Conservation (phyloP, 2,329 filamentous ascomycete species). For the Diplodia mutila region DNA sequence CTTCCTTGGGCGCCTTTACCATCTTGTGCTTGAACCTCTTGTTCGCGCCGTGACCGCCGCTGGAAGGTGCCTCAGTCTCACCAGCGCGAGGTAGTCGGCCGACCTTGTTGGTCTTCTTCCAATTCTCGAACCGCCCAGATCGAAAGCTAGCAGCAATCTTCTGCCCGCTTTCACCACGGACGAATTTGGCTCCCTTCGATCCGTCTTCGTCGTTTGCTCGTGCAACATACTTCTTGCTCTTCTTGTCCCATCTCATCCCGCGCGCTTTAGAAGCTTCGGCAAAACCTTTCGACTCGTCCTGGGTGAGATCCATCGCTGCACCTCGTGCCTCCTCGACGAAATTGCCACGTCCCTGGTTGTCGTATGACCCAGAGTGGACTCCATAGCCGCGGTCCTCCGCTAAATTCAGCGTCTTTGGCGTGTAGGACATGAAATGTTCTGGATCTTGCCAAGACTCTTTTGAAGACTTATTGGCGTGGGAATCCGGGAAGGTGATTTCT, state of each 20-base stretch:
- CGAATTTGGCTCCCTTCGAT: conserved; percentile 71
- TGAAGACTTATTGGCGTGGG: conserved; percentile 41
- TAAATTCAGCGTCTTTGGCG: conserved; percentile 75
- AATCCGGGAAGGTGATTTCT: conserved; percentile 50
- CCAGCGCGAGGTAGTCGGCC: conserved; percentile 79
- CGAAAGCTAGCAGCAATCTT: conserved; percentile 96
- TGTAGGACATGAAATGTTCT: conserved; percentile 97
- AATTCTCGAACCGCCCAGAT: conserved; percentile 88
- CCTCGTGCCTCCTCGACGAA: conserved; percentile 88
- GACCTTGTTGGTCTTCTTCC: conserved; percentile 85
- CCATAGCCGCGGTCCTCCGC: conserved; percentile 93
- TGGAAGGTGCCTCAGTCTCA: conserved; percentile 67
- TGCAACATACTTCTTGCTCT: conserved; percentile 91
- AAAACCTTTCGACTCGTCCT: conserved; percentile 85
- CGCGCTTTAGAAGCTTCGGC: conserved; percentile 73
- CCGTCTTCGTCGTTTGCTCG: conserved; percentile 94
- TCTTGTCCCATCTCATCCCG: conserved; percentile 94
- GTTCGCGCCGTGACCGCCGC: conserved; percentile 35
- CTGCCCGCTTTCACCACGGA: conserved; percentile 87
- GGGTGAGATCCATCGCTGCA: conserved; percentile 88
- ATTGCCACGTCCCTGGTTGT: conserved; percentile 60
- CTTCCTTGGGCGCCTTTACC: conserved; percentile 86
- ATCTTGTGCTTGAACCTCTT: conserved; percentile 82
- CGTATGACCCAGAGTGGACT: conserved; percentile 76
- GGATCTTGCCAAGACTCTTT: conserved; percentile 72